Conservation (phyloP, 164 flowering plant genomes). For the Berberis vulgaris region DNA sequence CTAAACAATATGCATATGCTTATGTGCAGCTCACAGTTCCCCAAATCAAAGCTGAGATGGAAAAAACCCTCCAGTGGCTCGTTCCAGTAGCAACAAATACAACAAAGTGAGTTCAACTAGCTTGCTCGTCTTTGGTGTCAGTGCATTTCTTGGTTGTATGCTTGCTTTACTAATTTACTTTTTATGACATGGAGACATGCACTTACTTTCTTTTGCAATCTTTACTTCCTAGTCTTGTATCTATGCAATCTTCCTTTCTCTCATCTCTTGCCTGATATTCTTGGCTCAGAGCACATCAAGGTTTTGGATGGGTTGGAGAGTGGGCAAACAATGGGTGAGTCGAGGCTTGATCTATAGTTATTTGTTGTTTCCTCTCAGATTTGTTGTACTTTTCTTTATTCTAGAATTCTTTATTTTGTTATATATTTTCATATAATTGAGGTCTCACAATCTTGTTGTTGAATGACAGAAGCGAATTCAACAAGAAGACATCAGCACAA, state of each 20-base stretch:
- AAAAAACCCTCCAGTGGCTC: constrained; percentile 68
- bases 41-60: constrained; percentile 68
- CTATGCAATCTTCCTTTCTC: too few relatives aligned
- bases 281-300: constrained; percentile 67
- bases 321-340: constrained; percentile 77
- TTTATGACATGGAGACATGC: neutral
- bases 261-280: neutral
- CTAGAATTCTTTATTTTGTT: constrained; percentile 2
- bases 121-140: neutral
- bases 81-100: constrained; percentile 69
- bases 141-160: neutral
- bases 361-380: too few relatives aligned
- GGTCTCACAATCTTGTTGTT: constrained; percentile 2
- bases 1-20: neutral
- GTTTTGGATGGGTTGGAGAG: constrained; percentile 87
- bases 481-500: constrained; percentile 25
- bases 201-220: neutral
- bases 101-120: constrained; percentile 37
- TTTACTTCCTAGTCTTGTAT: neutral
- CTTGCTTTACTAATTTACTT: too few relatives aligned
- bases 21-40: constrained; percentile 44
- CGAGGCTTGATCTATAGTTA: neutral
- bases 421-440: neutral
- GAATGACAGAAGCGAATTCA: constrained; percentile 39
- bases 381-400: too few relatives aligned